Percentiles rank a stretch among this genome's conserved stretches.
Conservation (phyloP, 306 rosid genomes). For the Fragaria iinumae region DNA sequence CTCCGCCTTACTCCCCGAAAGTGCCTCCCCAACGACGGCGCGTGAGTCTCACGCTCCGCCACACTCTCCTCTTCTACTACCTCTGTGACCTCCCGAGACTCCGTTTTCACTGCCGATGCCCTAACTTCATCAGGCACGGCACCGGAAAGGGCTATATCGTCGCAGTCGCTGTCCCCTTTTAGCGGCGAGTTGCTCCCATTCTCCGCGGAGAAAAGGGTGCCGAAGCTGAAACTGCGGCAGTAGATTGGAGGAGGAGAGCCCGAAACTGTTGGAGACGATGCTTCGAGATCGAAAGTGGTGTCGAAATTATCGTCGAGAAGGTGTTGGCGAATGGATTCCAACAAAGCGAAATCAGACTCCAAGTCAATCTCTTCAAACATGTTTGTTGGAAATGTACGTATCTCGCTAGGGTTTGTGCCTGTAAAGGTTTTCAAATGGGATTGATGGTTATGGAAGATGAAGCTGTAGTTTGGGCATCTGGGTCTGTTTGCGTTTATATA, state of each 20-base stretch:
- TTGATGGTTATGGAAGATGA: neutral
- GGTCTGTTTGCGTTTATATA: conserved; percentile 8
- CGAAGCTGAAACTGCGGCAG: conserved; percentile 17
- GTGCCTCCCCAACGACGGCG: conserved; percentile 10
- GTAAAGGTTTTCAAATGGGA: neutral
- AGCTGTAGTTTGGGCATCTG: neutral
- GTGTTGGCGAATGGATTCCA: conserved; percentile 25
- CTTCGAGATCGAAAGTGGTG: neutral
- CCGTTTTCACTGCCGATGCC: neutral
- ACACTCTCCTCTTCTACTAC: neutral
- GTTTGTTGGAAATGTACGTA: neutral
- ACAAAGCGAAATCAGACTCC: conserved; percentile 25
- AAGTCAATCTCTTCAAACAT: neutral
- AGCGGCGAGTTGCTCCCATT: conserved; percentile 25
- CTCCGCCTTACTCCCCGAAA: conserved; percentile 61
- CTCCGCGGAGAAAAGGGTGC: conserved; percentile 10
- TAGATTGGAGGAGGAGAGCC: neutral
- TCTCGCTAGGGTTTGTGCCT: neutral
- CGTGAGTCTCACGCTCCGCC: neutral
- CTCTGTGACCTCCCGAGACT: neutral
- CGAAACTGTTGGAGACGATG: neutral
- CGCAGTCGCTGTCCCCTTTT: conserved; percentile 9
- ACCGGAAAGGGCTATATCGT: conserved; percentile 10
- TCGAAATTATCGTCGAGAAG: conserved; percentile 30
- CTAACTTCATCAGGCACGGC: neutral